Percentiles rank a stretch among this genome's conserved stretches.
Evolutionary conservation across 805 yeast genomes (phyloP).

Genomic region (Metschnikowia hibisci): DNA sequence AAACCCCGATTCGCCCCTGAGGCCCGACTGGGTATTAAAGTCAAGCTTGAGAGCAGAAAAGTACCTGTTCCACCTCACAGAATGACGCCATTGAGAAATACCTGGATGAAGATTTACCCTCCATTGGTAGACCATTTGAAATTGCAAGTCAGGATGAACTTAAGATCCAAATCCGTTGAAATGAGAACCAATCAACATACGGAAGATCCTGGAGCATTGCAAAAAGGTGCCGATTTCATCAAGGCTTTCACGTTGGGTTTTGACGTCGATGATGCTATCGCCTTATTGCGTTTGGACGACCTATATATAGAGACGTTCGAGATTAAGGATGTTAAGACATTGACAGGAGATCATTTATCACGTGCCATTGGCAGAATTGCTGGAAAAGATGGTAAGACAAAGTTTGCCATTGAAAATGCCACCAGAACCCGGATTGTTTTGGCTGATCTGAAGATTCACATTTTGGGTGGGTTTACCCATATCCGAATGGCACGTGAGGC

Average conservation of each 20-base stretch:
- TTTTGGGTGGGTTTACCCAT: slow-evolving; percentile 94
- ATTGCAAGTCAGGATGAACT: slow-evolving; percentile 93
- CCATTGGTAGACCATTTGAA: slow-evolving; percentile 94
- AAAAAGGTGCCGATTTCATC: slow-evolving; percentile 96
- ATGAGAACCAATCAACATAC: slow-evolving; percentile 78
- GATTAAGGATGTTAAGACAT: slow-evolving; percentile 92
- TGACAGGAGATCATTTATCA: slow-evolving; percentile 92
- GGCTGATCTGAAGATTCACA: slow-evolving; percentile 95
- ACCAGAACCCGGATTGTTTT: slow-evolving; percentile 96
- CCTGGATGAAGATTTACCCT: slow-evolving; percentile 93
- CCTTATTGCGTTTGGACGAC: slow-evolving; percentile 89
- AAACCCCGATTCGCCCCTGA: slow-evolving; percentile 82
- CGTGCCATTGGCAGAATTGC: slow-evolving; percentile 99
- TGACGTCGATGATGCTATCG: slow-evolving; percentile 95
- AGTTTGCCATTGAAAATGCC: slow-evolving; percentile 97
- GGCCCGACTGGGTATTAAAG: slow-evolving; percentile 55
- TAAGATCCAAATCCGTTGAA: slow-evolving; percentile 83
- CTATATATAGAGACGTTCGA: slow-evolving; percentile 96
- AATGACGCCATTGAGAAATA: slow-evolving; percentile 85
- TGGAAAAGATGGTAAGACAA: slow-evolving; percentile 98
- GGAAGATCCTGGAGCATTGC: slow-evolving; percentile 89
- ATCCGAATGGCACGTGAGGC: slow-evolving; percentile 98
- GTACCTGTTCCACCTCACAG: slow-evolving; percentile 96
- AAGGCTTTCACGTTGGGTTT: slow-evolving; percentile 95
- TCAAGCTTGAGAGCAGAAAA: slow-evolving; percentile 81